These are phyloP conservation scores for Erythrophleum ivorense DNA, from an alignment of 331 rosid species.

Conservation along the genomic window DNA sequence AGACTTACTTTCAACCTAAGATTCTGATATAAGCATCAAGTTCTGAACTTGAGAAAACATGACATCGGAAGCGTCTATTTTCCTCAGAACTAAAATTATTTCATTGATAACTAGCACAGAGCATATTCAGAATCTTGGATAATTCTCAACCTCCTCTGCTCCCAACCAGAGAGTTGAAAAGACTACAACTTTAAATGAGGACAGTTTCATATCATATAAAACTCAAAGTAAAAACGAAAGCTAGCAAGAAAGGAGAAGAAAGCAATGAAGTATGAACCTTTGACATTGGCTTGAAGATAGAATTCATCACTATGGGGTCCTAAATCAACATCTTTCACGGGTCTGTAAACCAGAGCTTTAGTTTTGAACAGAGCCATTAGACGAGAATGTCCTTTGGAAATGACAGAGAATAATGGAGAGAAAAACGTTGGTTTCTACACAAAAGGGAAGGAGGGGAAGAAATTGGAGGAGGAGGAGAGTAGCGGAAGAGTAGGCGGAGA, in stretches of 20 bases:
- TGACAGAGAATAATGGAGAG: not conserved
- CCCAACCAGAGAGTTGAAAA: not conserved
- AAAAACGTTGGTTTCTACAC: not conserved
- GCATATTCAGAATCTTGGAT: not conserved
- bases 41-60: not conserved
- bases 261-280: slow-evolving; percentile 53
- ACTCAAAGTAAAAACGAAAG: not conserved
- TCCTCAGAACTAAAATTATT: not conserved
- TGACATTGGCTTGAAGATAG: slow-evolving; percentile 80
- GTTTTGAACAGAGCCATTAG: slow-evolving; percentile 56
- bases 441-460: not conserved
- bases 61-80: not conserved
- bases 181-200: not conserved
- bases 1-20: not conserved
- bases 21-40: slow-evolving; percentile 3
- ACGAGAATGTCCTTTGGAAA: not conserved
- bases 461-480: not conserved
- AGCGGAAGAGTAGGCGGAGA: slow-evolving; percentile 31
- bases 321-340: slow-evolving; percentile 63
- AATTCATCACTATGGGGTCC: slow-evolving; percentile 61
- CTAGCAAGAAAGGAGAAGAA: not conserved
- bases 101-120: not conserved
- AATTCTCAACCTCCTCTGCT: slow-evolving; percentile 20
- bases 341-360: slow-evolving; percentile 55
- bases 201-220: not conserved